Base-by-base conservation (phyloP, 83 land plant species). In the Diphasiastrum complanatum region DNA sequence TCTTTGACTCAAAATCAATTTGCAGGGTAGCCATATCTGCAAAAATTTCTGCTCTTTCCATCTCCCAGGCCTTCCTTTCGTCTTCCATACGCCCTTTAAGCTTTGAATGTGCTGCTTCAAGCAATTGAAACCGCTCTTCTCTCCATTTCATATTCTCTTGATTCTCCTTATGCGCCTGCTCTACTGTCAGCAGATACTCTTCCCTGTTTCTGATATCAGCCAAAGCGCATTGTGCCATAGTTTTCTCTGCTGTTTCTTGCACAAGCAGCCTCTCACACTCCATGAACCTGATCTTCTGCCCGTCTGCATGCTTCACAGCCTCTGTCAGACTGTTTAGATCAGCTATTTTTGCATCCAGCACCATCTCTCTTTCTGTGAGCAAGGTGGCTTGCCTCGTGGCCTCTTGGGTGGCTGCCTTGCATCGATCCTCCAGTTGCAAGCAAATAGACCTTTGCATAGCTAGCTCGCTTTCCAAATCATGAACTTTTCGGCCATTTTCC, bases 91-190 rank as follows among this genome's bases (percentile, higher is more conserved):
- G 64, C n/a, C 49, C 47, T 34, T 69, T 66, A 28, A 84, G 47
- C 59, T 72, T 79, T 41, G 65, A 53, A 65, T 82, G 79, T 20
- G 84, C 90, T 70, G 85, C 91, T 54, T 83, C 85, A 5, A 83
- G 75, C 65, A 77, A 86, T 37, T 48, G 58, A 36, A 85, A 85
- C 60, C 85, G 90, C 66, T 89, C 95, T 14, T 63, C 78, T 63
- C 77, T 77, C 95, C 95, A 87, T 50, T 87, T 87, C 26, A 81
- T 65, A 57, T 73, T 62, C 40, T 79, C 79, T 33, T 75, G 59
- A 27, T 77, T 30, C 35, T 49, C 64, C 12, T 29, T 46, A 11
- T 69, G 65, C 40, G 72, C 74, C 45, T 81, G 68, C 51, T 87
- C 85, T n/a, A 79, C 41, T 18, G 54, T 60, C 45, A 56, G 12